A percentile compares a stretch with the other conserved stretches of the same genome.
phyloP scores from a whole-genome alignment of 768 basidiomycete genomes.

The Collybia sordida region DNA sequence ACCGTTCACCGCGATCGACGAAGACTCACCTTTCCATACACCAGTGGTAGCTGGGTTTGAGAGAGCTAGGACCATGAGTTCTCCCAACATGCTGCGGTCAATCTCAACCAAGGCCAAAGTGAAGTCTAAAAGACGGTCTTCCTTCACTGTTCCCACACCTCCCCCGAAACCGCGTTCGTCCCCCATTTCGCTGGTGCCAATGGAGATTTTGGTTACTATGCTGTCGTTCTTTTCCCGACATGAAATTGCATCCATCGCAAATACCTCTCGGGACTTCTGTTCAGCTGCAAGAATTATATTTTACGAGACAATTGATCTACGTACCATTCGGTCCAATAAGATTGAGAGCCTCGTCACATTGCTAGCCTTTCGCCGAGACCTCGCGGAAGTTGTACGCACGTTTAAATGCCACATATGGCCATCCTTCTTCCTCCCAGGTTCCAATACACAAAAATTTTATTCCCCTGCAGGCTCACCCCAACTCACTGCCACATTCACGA shows the following conservation, averaged over 20 bases:
- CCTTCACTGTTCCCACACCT: background rate
- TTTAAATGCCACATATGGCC: slow-evolving; percentile 46
- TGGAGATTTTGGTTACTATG: slow-evolving; percentile 32
- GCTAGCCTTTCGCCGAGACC: slow-evolving; percentile 36
- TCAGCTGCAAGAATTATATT: slow-evolving; percentile 29
- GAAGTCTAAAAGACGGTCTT: slow-evolving; percentile 13
- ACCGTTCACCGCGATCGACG: slow-evolving; percentile 21
- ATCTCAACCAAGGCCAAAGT: slow-evolving; percentile 18
- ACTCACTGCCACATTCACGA: slow-evolving; percentile 41
- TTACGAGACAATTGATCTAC: slow-evolving; percentile 34
- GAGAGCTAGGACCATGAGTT: slow-evolving; percentile 32
- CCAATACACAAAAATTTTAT: background rate
- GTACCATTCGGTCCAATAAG: slow-evolving; percentile 24
- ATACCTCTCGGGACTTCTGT: slow-evolving; percentile 32
- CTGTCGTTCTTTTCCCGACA: slow-evolving; percentile 32
- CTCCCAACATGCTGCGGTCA: slow-evolving; percentile 34
- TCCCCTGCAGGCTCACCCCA: slow-evolving; percentile 15
- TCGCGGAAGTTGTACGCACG: slow-evolving; percentile 38
- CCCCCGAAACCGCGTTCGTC: slow-evolving; percentile 5
- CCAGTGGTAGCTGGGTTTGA: slow-evolving; percentile 6
- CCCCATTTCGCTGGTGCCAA: slow-evolving; percentile 22
- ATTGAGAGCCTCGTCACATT: slow-evolving; percentile 34
- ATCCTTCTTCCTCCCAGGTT: slow-evolving; percentile 28
- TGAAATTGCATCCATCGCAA: slow-evolving; percentile 25
- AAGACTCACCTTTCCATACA: slow-evolving; percentile 17